Evolutionary conservation across 176 grass and related monocot species (phyloP), one percentile per base, ranked within the genome.

Genomic region (Dactylis glomerata): DNA sequence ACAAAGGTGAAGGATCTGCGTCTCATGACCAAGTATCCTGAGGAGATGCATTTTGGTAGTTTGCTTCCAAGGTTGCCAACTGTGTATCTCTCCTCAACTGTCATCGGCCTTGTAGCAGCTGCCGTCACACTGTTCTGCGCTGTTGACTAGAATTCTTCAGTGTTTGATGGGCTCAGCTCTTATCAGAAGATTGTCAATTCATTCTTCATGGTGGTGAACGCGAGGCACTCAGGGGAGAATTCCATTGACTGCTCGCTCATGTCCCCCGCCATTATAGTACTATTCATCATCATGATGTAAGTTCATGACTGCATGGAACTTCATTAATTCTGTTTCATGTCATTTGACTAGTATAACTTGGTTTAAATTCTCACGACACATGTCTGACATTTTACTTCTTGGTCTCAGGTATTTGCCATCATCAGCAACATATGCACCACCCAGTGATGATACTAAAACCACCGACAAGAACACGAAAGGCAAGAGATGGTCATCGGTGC

Each of bases 271-370:
- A 32, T 86, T 55, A 19, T 93, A 70, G 81, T 90, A 31, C 57
- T 92, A 6, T 89, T 86, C 73, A 62, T 76, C 19, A 41, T 89
- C 38, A 91, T 96, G 88, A 96, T 96, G 93, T 96, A 68, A 85
- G 86, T 88, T 68, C 51, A 19, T 47, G 7, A 19, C 51, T 72
- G 45, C 24, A 19, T 36, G 1, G 13, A 50, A 26, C 59, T 13
- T 11, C 26, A 46, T 19, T 67, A 70, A 22, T 6, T 72, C 49
- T 46, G 8, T 27, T 36, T 63, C 17, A 24, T 82, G 31, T 40
- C 50, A 34, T 72, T 10, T 1, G 46, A 22, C 19, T 26, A 44
- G 23, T 55, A 50, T 13, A 26, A 17, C 11, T 26, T 34, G 31
- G 2, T 82, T 82, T n/a, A 59, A 26, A 54, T 36, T 40, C 49